Evolutionary conservation across 2,329 filamentous ascomycete species (phyloP).

Genomic region (Talaromyces sp.): DNA sequence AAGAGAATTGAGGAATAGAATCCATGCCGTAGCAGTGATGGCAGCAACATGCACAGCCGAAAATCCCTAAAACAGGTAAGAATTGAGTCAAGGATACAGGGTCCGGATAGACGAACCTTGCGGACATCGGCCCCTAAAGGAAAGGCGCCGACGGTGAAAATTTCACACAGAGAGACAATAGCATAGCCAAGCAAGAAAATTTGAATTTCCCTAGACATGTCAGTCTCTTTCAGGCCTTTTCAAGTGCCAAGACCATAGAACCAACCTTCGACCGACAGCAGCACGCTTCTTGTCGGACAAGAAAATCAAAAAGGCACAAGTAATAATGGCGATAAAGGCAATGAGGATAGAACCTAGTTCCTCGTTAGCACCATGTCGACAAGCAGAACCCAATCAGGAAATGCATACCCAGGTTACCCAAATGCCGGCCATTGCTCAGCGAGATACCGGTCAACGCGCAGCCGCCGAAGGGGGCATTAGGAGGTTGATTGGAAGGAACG

Average conservation of each 20-base stretch:
- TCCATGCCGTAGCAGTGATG: conserved; percentile 83
- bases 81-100: not conserved
- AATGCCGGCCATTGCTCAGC: conserved; percentile 58
- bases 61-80: conserved; percentile 59
- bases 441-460: conserved; percentile 74
- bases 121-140: conserved; percentile 67
- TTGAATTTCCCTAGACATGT: conserved; percentile 82
- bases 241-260: not conserved
- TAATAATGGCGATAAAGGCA: conserved; percentile 69
- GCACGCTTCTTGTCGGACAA: conserved; percentile 85
- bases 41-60: conserved; percentile 85
- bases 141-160: conserved; percentile 90
- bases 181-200: conserved; percentile 84
- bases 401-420: conserved; percentile 73
- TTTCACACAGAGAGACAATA: conserved; percentile 87
- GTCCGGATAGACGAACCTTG: conserved; percentile 49
- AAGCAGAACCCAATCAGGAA: not conserved
- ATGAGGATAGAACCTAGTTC: conserved; percentile 77
- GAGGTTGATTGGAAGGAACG: conserved; percentile 55
- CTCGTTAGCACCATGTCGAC: not conserved
- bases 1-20: conserved; percentile 83
- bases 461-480: conserved; percentile 57
- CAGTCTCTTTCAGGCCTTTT: not conserved
- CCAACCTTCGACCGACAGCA: conserved; percentile 85
- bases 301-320: conserved; percentile 64